Evolutionary conservation across 495 filamentous ascomycete genomes (phyloP).

Genomic region (Hypoxylon rickii): DNA sequence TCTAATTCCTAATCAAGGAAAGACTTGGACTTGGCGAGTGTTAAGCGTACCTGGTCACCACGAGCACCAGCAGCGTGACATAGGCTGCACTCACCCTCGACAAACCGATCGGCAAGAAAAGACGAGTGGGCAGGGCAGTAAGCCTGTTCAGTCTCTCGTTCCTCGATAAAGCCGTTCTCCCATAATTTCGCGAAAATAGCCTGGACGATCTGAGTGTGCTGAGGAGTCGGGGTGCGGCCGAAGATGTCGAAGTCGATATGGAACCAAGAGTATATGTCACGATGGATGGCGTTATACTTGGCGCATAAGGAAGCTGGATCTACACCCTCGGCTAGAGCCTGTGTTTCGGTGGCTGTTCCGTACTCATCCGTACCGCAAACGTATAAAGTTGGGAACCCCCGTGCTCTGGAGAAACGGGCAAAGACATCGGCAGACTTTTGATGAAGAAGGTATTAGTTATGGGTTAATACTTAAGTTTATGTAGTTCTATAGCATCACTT

Average conservation of each 20-base stretch:
- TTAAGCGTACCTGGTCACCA: slow-evolving; percentile 52
- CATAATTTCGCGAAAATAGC: slow-evolving; percentile 79
- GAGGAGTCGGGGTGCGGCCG: slow-evolving; percentile 58
- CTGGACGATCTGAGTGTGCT: slow-evolving; percentile 86
- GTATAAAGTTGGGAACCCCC: slow-evolving; percentile 66
- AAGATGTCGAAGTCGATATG: slow-evolving; percentile 45
- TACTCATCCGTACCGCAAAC: slow-evolving; percentile 62
- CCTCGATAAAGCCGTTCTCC: slow-evolving; percentile 78
- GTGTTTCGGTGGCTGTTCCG: slow-evolving; percentile 47
- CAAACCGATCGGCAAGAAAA: slow-evolving; percentile 91
- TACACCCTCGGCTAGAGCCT: slow-evolving; percentile 41
- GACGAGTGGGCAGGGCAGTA: slow-evolving; percentile 84
- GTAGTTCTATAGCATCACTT: slow-evolving; percentile 62
- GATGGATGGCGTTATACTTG: slow-evolving; percentile 46
- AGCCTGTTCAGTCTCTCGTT: slow-evolving; percentile 75
- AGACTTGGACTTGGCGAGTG: too few species aligned
- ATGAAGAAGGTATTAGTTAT: not conserved
- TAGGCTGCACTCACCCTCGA: slow-evolving; percentile 89
- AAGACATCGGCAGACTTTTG: slow-evolving; percentile 50
- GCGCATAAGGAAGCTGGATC: slow-evolving; percentile 44
- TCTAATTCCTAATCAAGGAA: too few species aligned
- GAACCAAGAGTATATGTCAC: slow-evolving; percentile 43
- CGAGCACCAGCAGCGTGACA: slow-evolving; percentile 75
- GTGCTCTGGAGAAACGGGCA: slow-evolving; percentile 70
- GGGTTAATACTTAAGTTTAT: not conserved